These are phyloP conservation scores for Mrakia gelida DNA, from an alignment of 768 basidiomycete genomes.

Conservation along the genomic window DNA sequence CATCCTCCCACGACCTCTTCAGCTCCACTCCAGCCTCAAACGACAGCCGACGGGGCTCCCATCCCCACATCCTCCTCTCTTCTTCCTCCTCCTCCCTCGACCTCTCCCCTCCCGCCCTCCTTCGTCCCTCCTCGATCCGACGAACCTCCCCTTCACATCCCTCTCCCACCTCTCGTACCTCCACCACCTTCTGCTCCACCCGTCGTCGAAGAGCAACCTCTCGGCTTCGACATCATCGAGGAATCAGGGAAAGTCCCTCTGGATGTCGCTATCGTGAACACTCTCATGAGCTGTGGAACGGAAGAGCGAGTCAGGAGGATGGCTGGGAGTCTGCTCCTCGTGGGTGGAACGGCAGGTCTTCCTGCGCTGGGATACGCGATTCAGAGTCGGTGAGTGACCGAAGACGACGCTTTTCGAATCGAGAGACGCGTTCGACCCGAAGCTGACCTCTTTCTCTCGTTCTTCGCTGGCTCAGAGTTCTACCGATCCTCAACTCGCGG, in stretches of 20 bases:
- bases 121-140: slow-evolving; percentile 42
- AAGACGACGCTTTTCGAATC: neutral
- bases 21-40: neutral
- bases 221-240: slow-evolving; percentile 59
- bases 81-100: neutral
- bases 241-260: slow-evolving; percentile 87
- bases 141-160: slow-evolving; percentile 39
- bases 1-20: neutral
- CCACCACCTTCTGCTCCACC: neutral
- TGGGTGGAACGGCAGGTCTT: slow-evolving; percentile 76
- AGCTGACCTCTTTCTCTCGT: neutral
- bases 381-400: slow-evolving; percentile 13
- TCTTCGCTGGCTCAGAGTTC: slow-evolving; percentile 46
- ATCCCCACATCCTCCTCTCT: neutral
- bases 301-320: slow-evolving; percentile 88
- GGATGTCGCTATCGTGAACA: slow-evolving; percentile 89
- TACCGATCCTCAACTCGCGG: slow-evolving; percentile 64
- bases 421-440: neutral
- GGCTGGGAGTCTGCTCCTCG: slow-evolving; percentile 76
- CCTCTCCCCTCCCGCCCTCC: neutral
- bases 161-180: neutral
- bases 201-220: slow-evolving; percentile 24
- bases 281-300: slow-evolving; percentile 76
- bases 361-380: slow-evolving; percentile 32
- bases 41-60: neutral